Conservation (phyloP, 176 grass and related monocot genomes). For the Phoenix dactylifera region DNA sequence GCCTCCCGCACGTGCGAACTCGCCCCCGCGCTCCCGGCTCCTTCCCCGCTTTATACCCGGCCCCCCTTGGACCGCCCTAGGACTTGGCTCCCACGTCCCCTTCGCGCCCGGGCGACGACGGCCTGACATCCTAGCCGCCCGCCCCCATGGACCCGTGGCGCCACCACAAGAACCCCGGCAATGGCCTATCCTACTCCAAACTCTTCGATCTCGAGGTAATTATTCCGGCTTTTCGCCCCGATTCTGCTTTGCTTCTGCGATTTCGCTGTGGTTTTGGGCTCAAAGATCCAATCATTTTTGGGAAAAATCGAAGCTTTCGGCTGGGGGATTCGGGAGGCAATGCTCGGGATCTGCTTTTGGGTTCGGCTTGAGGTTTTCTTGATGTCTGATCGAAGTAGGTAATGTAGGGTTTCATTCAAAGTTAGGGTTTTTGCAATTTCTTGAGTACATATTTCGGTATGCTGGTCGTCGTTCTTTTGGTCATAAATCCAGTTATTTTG, state of each 20-base stretch:
- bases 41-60: too few relatives aligned
- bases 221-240: background rate
- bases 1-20: too few relatives aligned
- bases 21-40: too few relatives aligned
- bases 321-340: too few relatives aligned
- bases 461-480: background rate
- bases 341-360: background rate
- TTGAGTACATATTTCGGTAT: too few relatives aligned
- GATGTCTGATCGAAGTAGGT: background rate
- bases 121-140: too few relatives aligned
- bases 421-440: too few relatives aligned
- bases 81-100: too few relatives aligned
- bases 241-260: background rate
- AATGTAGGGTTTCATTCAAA: too few relatives aligned
- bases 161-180: slow-evolving; percentile 17
- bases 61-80: too few relatives aligned
- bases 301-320: background rate
- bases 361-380: background rate
- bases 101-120: too few relatives aligned
- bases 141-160: slow-evolving; percentile 64
- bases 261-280: background rate
- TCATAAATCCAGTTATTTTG: too few relatives aligned
- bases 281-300: slow-evolving; percentile 5
- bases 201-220: slow-evolving; percentile 90
- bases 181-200: slow-evolving; percentile 61